Evolutionary conservation across 495 filamentous ascomycete species (phyloP).

Genomic region (Elasticomyces elasticus): DNA sequence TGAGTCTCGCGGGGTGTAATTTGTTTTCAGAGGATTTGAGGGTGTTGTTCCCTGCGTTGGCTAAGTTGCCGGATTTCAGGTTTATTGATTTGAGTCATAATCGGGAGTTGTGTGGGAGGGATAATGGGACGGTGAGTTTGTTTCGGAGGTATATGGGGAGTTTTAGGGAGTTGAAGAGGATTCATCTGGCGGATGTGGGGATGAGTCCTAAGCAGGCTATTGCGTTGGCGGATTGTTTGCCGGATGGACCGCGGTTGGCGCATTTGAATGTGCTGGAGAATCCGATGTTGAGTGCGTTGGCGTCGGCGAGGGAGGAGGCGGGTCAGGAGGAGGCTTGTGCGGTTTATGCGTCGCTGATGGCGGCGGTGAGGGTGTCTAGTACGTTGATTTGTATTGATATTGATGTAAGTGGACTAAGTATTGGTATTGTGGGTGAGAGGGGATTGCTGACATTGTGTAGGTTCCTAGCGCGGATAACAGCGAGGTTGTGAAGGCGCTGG

Average conservation of each 20-base stretch:
- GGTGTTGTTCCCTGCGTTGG: constrained; percentile 64
- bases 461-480: constrained; percentile 64
- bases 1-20: constrained; percentile 82
- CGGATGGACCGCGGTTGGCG: constrained; percentile 70
- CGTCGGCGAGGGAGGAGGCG: constrained; percentile 54
- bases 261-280: constrained; percentile 88
- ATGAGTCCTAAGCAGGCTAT: constrained; percentile 80
- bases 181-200: constrained; percentile 82
- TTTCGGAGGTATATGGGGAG: constrained; percentile 79
- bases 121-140: constrained; percentile 53
- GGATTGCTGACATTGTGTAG: constrained; percentile 6
- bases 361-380: constrained; percentile 72
- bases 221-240: constrained; percentile 76
- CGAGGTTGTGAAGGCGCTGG: constrained; percentile 85
- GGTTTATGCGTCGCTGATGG: constrained; percentile 82
- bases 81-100: constrained; percentile 92
- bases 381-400: constrained; percentile 85
- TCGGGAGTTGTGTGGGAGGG: constrained; percentile 57
- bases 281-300: constrained; percentile 54
- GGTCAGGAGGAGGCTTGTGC: constrained; percentile 85
- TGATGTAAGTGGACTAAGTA: constrained; percentile 39
- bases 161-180: constrained; percentile 66
- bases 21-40: constrained; percentile 61
- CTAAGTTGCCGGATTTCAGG: constrained; percentile 61
- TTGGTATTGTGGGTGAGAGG: neutral